A percentile compares a stretch with the other conserved stretches of the same genome.
Evolutionary conservation across 2,329 filamentous ascomycete genomes (phyloP).

Genomic region (Aspergillus sp.): DNA sequence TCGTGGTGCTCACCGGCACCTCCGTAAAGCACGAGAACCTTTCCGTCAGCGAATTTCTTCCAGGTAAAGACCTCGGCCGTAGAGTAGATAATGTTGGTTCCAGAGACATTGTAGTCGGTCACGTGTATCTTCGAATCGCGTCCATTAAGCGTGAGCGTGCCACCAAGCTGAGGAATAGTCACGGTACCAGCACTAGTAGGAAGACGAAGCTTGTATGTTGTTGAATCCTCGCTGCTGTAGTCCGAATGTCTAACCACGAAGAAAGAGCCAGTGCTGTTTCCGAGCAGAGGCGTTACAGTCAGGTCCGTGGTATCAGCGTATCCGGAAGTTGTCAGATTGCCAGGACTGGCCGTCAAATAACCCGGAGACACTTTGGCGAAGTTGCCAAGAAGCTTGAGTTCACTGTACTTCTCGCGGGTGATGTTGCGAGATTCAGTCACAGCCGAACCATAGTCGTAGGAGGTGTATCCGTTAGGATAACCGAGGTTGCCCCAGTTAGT

Average conservation of each 20-base stretch:
- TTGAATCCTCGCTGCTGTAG: conserved; percentile 60
- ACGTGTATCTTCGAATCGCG: conserved; percentile 50
- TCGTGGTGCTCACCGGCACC: conserved; percentile 44
- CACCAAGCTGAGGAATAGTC: conserved; percentile 44
- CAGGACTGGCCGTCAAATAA: conserved; percentile 63
- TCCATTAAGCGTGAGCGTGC: conserved; percentile 40
- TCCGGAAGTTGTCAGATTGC: conserved; percentile 40
- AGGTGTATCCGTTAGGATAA: conserved; percentile 65
- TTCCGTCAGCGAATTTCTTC: conserved; percentile 62
- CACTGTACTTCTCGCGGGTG: conserved; percentile 73
- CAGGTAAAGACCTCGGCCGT: conserved; percentile 50
- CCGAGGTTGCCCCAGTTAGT: conserved; percentile 84
- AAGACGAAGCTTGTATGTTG: conserved; percentile 65
- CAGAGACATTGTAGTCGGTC: conserved; percentile 44
- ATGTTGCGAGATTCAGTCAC: conserved; percentile 71
- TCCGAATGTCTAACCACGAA: conserved; percentile 68
- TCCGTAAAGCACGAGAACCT: conserved; percentile 47
- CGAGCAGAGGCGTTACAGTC: conserved; percentile 63
- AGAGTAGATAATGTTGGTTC: conserved; percentile 45
- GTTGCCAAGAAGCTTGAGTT: conserved; percentile 74
- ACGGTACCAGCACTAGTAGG: conserved; percentile 42
- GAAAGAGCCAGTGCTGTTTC: conserved; percentile 54
- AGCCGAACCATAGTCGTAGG: conserved; percentile 62
- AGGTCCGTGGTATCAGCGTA: conserved; percentile 57
- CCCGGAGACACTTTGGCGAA: conserved; percentile 72